Evolutionary conservation across 495 filamentous ascomycete genomes (phyloP), one percentile per base, ranked within the genome.

Genomic region (Aspergillus leporis): DNA sequence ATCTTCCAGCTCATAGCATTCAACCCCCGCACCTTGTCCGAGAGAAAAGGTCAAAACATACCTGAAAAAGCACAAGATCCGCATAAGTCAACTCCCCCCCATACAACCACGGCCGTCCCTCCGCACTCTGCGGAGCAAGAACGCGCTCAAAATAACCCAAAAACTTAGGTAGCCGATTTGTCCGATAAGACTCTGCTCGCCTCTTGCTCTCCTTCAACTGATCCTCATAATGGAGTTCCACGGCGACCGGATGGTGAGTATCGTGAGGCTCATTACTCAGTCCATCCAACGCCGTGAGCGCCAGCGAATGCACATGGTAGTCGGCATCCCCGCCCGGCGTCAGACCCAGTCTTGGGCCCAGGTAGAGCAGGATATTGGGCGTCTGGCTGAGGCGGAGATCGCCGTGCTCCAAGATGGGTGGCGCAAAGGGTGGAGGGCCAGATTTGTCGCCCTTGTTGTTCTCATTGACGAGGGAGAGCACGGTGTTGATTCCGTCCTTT

Each of bases 161-260:
- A n/a, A 47, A 47, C 19, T 47, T 47, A 5, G 43, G 43, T 1
- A 47, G 43, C 5, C 43, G 43, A 10, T 47, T 22, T 3, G 1
- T 23, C 7, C 43, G 43, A n/a, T 47, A 47, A 7, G 43, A 47
- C 19, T 47, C 43, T 1, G 43, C 18, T 47, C 43, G 5, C 6
- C 43, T 16, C 12, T 47, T 22, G 21, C 43, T 47, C 43, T 47
- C 43, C 18, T 47, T 19, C 1, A 22, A 6, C 43, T 47, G 43
- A n/a, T 47, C 43, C 12, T 47, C 43, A 9, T 47, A 47, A 19
- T 47, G 23, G 43, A 47, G 43, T 23, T 47, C 43, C 10, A n/a
- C 6, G 43, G 43, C 43, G 9, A 47, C 10, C 4, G 43, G 43
- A 23, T 47, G 43, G 21, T 47, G 43, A 8, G 43, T 47, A 47